Percentiles rank a stretch among this genome's conserved stretches.
phyloP scores from a whole-genome alignment of 1,284 basidiomycete genomes.

The Heimioporus retisporus region DNA sequence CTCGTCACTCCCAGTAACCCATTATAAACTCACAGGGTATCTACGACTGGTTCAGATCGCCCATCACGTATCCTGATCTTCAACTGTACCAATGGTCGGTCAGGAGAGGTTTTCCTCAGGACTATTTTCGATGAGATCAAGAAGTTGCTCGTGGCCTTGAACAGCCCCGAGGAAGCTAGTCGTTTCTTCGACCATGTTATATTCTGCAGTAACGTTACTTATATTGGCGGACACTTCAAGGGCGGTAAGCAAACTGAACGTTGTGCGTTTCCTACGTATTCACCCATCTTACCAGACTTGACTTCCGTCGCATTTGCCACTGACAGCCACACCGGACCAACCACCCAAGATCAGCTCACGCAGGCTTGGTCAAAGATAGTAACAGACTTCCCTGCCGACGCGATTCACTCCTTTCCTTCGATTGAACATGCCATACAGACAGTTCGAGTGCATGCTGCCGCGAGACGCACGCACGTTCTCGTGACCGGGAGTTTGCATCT shows the following conservation, averaged over 20 bases:
- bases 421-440: conserved; percentile 89
- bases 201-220: conserved; percentile 98
- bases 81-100: conserved; percentile 96
- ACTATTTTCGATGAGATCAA: conserved; percentile 63
- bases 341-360: conserved; percentile 82
- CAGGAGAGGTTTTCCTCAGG: conserved; percentile 78
- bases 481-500: conserved; percentile 96
- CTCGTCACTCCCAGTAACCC: conserved; percentile 13
- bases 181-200: conserved; percentile 87
- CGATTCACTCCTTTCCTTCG: conserved; percentile 86
- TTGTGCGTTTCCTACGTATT: neutral
- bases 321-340: conserved; percentile 73
- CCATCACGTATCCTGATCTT: conserved; percentile 83
- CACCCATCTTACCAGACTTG: conserved; percentile 64
- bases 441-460: conserved; percentile 55
- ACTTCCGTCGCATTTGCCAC: conserved; percentile 75
- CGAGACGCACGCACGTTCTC: conserved; percentile 67
- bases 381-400: conserved; percentile 66
- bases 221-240: conserved; percentile 89
- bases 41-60: conserved; percentile 16
- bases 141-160: conserved; percentile 56
- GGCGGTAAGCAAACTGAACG: conserved; percentile 70
- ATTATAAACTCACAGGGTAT: conserved; percentile 5
- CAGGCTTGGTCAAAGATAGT: conserved; percentile 78
- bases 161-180: conserved; percentile 47